A percentile compares a stretch with the other conserved stretches of the same genome.
phyloP scores from a whole-genome alignment of 371 early-diverging fungal genomes.

The Batrachochytrium dendrobatidis region DNA sequence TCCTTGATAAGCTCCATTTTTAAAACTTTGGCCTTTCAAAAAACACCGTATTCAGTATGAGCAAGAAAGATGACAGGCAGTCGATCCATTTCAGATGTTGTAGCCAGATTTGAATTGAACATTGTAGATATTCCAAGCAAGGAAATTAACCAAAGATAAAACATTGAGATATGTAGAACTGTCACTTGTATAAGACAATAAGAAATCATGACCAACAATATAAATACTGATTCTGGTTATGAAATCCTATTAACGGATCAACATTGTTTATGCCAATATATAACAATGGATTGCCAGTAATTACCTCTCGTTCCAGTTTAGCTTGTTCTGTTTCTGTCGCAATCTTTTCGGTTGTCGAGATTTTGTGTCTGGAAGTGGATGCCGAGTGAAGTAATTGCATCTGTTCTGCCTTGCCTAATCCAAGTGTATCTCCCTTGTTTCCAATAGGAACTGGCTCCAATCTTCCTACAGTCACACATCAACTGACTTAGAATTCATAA shows the following conservation, averaged over 20 bases:
- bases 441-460: slow-evolving; percentile 59
- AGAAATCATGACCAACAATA: no score
- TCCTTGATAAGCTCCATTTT: slow-evolving; percentile 33
- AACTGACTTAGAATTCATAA: background rate
- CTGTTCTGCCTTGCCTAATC: slow-evolving; percentile 55
- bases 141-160: no score
- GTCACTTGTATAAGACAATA: no score
- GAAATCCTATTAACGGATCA: no score
- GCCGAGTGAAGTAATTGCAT: slow-evolving; percentile 34
- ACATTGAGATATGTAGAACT: no score
- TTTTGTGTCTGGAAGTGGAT: slow-evolving; percentile 55
- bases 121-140: no score
- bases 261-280: no score
- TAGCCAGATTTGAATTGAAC: no score
- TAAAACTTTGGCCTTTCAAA: slow-evolving; percentile 36
- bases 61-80: slow-evolving; percentile 1
- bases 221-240: no score
- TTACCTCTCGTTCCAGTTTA: slow-evolving; percentile 36
- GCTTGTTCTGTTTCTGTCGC: slow-evolving; percentile 57
- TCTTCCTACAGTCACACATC: slow-evolving; percentile 39
- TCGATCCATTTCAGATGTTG: no score
- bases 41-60: background rate
- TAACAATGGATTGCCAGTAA: no score
- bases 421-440: slow-evolving; percentile 52
- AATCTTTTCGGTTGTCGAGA: slow-evolving; percentile 48